Base-by-base conservation (phyloP, 2,329 filamentous ascomycete species). In the Dactylellina haptotyla region DNA sequence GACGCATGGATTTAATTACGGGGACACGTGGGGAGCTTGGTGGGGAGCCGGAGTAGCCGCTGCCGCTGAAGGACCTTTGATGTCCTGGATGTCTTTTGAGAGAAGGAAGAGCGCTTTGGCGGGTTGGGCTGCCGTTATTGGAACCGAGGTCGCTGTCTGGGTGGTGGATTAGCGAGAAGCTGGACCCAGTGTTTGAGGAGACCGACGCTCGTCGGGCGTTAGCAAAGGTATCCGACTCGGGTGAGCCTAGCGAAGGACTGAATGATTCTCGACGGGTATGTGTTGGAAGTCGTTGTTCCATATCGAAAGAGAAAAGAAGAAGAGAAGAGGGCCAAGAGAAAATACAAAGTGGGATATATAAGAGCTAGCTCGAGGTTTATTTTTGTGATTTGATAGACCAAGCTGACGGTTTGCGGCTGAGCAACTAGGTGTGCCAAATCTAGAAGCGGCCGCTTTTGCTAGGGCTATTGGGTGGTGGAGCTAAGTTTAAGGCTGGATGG, bases 381-480 rank as follows among this genome's bases (percentile, higher is more conserved):
- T 69, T 67, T 54, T 64, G 45, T 41, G 58, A 50, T 53, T 37
- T 57, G 65, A 43, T 51, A 51, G 28, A 14, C 32, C 32, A 34
- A 51, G 66, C 66, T 72, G 58, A 72, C 66, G 66, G 66, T 30
- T 34, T 72, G 66, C 66, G 66, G 66, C 66, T 72, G 66, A 72
- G 66, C 66, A 25, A 58, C 43, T 67, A 32, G 54, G 34, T 46
- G 66, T 72, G 58, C 66, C 66, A 72, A 72, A 71, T 71, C 66
- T 57, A 62, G 66, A 71, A 46, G 39, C 58, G 65, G 41, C 25
- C 50, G 45, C 41, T 32, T 32, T 50, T 39, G 32, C 48, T 41
- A n/a, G 65, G 53, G 57, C 56, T 26, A 9, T 30, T 32, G 50
- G 61, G 39, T 48, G 26, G 30, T 20, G 10, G 16, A 4, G 6